Conservation (phyloP, 352 stramenopile genomes). For the Phytophthora pistaciae region DNA sequence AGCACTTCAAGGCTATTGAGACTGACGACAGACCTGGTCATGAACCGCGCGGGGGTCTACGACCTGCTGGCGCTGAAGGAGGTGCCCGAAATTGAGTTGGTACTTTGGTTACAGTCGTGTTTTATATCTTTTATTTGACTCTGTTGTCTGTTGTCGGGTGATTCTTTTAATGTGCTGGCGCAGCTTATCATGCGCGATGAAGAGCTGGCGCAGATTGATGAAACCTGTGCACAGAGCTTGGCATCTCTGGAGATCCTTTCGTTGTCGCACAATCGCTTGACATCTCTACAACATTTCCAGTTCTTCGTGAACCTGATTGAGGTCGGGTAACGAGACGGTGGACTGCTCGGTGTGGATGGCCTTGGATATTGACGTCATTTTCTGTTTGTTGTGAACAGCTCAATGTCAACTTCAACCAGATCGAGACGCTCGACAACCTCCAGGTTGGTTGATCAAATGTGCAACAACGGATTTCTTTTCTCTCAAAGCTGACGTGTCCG, state of each 20-base stretch:
- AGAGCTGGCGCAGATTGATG: conserved; percentile 53
- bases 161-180: neutral
- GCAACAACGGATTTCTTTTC: too few relatives aligned
- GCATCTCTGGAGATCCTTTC: conserved; percentile 81
- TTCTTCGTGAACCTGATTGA: conserved; percentile 80
- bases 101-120: neutral
- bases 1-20: neutral
- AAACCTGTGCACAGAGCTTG: conserved; percentile 64
- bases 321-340: conserved; percentile 33
- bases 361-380: neutral
- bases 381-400: conserved; percentile 40
- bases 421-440: conserved; percentile 55
- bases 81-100: conserved; percentile 28
- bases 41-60: conserved; percentile 67
- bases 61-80: conserved; percentile 72
- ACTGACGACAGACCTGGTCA: conserved; percentile 64
- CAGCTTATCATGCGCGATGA: conserved; percentile 84
- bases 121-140: neutral
- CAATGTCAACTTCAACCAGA: conserved; percentile 79
- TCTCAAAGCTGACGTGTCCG: too few relatives aligned
- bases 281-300: conserved; percentile 69
- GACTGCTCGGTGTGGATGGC: neutral
- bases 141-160: too few relatives aligned
- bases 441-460: conserved; percentile 31
- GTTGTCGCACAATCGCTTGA: conserved; percentile 80